Evolutionary conservation across 2,329 filamentous ascomycete genomes (phyloP), one percentile per base, ranked within the genome.

Genomic region (Paraphaeosphaeria sporulosa): DNA sequence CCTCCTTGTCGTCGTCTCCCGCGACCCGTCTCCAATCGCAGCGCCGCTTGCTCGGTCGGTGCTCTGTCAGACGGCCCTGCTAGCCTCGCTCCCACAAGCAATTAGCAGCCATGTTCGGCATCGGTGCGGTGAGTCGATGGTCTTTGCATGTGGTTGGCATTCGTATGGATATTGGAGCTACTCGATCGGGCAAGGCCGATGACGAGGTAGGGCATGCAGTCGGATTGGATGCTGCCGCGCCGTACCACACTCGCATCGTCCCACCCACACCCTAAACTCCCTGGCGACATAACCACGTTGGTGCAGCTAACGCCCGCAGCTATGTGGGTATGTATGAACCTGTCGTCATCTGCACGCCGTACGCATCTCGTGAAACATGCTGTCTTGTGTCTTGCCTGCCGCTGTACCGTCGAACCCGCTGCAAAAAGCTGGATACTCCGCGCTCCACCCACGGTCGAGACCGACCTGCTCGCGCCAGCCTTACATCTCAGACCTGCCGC

Each of bases 351-450:
- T 38, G 34, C 13, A 25, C 40, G 42, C 12, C 40, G 12, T 4
- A 36, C 19, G 52, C 25, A 55, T 46, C 52, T 34, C 42, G 51
- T 54, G 25, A 54, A 54, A 54, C 51, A 43, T 54, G 38, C 19
- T 52, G 21, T 56, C 32, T 27, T 25, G 43, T 46, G 52, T 47
- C n/a, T 17, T 19, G 30, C 52, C 27, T 13, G 30, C 52, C 23
- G n/a, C 7, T 44, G 42, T 15, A 36, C 17, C 30, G 47, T 23
- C 13, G 40, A 46, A 46, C 46, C 34, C 40, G 44, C 27, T 27
- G 13, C 32, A 36, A 12, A 27, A 40, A 34, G 25, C 15, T 40
- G 56, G 57, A 52, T 53, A 56, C 55, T 61, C 55, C 59, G 55
- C 59, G 51, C 21, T 40, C 43, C 54, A 30, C 21, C 43, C 54